Evolutionary conservation across 805 yeast species (phyloP), one percentile per base, ranked within the genome.

Genomic region (Teunomyces lycoperdinae): DNA sequence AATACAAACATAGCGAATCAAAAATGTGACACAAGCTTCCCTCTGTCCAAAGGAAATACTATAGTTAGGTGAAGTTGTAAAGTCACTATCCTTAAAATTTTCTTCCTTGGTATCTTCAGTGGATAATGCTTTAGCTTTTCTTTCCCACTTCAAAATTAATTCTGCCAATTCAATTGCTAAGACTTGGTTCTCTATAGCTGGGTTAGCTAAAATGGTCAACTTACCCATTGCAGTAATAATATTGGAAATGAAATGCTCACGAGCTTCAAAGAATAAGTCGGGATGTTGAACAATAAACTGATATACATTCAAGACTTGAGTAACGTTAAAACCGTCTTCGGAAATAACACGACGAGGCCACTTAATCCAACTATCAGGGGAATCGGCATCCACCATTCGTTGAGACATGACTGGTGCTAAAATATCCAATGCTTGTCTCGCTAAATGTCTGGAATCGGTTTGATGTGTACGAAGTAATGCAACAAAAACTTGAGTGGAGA

Each of bases 151-250:
- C 50, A 90, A 71, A 46, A 94, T 82, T 50, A 92, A 66, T 48
- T 89, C 96, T 0, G 96, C 95, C 48, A 94, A 68, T 54, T 92
- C 98, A 50, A 92, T 87, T 0, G 97, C 96, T 51, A 92, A 68
- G 0, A 81, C 74, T 61, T 90, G 97, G 56, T 86, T 88, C 52
- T 92, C 97, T 17, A 82, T 61, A 0, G 89, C 84, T 3, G 94
- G 83, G 56, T 85, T 87, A 4, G 90, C 83, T 58, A 84, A 71
- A 43, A 89, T 81, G 0, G 95, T 87, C 45, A 94, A 71, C 59
- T 90, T 89, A 11, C 96, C 96, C 90, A 94, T 87, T 1, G 96
- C 96, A 3, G 91, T 81, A 45, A 94, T 87, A 47, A 92, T 87
- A 55, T 87, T 88, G 2, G 96, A 86, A 50, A 90, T 82, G 58